Conservation (phyloP, 1,284 basidiomycete genomes). For the Apiotrichum mycotoxinovorans region DNA sequence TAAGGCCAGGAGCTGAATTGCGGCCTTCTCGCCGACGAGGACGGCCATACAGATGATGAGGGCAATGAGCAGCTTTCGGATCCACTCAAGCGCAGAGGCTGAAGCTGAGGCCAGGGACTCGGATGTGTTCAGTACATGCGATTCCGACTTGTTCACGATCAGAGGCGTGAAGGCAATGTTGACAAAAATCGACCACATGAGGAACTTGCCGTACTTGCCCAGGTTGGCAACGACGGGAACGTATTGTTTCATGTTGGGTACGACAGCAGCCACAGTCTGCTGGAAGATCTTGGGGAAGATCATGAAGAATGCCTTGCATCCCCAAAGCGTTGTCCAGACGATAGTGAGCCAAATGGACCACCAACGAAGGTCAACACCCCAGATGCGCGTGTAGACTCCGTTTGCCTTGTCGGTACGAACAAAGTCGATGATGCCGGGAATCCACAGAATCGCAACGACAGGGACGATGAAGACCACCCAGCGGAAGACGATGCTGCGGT, state of each 20-base stretch:
- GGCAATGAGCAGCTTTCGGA: constrained; percentile 58
- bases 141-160: constrained; percentile 48
- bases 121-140: no score
- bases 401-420: constrained; percentile 56
- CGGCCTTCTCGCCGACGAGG: constrained; percentile 75
- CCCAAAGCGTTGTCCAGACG: constrained; percentile 84
- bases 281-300: constrained; percentile 60
- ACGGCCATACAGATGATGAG: constrained; percentile 68
- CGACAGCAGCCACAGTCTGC: constrained; percentile 66
- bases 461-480: constrained; percentile 78
- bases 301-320: constrained; percentile 62
- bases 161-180: constrained; percentile 70
- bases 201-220: constrained; percentile 62
- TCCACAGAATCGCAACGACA: constrained; percentile 67
- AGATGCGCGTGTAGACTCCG: constrained; percentile 49
- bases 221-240: constrained; percentile 71
- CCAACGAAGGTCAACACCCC: constrained; percentile 56
- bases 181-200: constrained; percentile 63
- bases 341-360: constrained; percentile 85
- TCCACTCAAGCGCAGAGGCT: constrained; percentile 32
- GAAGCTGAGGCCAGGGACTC: constrained; percentile 27
- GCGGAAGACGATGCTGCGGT: constrained; percentile 70
- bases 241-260: constrained; percentile 65
- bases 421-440: constrained; percentile 64
- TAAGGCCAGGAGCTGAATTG: constrained; percentile 76